phyloP scores from a whole-genome alignment of 2,329 filamentous ascomycete genomes.

The Ascochyta lentis region DNA sequence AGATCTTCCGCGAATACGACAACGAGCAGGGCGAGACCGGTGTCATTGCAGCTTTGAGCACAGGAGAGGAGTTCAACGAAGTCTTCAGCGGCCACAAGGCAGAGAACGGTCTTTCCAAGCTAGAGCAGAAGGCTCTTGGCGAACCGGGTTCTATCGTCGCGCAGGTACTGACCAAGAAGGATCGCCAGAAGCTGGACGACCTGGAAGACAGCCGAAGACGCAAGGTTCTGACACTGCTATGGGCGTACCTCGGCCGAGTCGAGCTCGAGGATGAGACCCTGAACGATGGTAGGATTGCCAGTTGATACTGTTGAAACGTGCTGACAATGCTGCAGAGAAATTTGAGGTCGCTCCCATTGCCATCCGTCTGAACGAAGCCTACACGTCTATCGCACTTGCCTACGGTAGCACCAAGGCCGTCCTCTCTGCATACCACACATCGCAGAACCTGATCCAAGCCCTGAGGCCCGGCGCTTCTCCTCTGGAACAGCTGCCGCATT shows the following conservation, averaged over 20 bases:
- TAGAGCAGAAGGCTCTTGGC: slow-evolving; percentile 80
- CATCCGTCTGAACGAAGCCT: slow-evolving; percentile 82
- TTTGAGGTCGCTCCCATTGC: slow-evolving; percentile 88
- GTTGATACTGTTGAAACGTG: neutral
- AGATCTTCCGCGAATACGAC: slow-evolving; percentile 90
- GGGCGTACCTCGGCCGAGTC: slow-evolving; percentile 91
- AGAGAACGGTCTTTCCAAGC: slow-evolving; percentile 79
- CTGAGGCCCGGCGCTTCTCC: slow-evolving; percentile 83
- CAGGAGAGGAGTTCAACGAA: slow-evolving; percentile 83
- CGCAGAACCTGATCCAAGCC: slow-evolving; percentile 90
- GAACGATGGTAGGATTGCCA: slow-evolving; percentile 62
- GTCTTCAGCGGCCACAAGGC: slow-evolving; percentile 78
- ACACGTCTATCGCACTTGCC: slow-evolving; percentile 84
- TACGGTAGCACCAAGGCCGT: slow-evolving; percentile 85
- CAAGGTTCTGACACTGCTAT: slow-evolving; percentile 87
- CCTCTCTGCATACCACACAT: slow-evolving; percentile 78
- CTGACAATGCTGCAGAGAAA: slow-evolving; percentile 66
- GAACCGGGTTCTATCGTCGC: slow-evolving; percentile 61
- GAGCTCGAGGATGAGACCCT: slow-evolving; percentile 80
- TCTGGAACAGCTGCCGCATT: slow-evolving; percentile 88
- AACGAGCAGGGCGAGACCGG: slow-evolving; percentile 82
- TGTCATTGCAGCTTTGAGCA: slow-evolving; percentile 80
- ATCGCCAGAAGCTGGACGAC: slow-evolving; percentile 77
- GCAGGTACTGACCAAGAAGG: slow-evolving; percentile 71
- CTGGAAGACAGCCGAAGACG: slow-evolving; percentile 80